Evolutionary conservation across 2,329 filamentous ascomycete species (phyloP).

Genomic region (Fusarium sarcochroum): DNA sequence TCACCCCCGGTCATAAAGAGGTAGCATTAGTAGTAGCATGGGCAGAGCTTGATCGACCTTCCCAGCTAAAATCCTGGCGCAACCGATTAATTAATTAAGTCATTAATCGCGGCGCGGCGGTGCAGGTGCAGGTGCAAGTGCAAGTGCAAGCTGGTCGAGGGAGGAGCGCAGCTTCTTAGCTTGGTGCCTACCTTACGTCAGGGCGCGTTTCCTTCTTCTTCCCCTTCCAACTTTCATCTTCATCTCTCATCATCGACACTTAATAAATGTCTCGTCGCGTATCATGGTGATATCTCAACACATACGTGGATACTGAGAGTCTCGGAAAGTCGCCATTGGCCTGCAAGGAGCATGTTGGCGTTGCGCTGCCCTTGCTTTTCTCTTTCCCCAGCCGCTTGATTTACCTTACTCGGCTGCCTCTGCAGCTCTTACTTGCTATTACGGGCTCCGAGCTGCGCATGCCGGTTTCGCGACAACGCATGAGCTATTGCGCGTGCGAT

Average conservation of each 20-base stretch:
- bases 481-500: conserved; percentile 24
- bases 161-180: conserved; percentile 22
- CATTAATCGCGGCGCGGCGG: conserved; percentile 16
- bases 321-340: conserved; percentile 41
- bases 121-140: neutral
- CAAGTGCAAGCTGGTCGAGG: conserved; percentile 25
- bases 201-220: conserved; percentile 14
- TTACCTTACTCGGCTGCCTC: conserved; percentile 27
- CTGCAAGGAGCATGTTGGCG: conserved; percentile 42
- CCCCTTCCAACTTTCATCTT: conserved; percentile 12
- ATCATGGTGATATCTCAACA: conserved; percentile 35
- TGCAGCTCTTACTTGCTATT: conserved; percentile 21
- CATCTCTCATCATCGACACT: conserved; percentile 4
- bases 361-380: conserved; percentile 34
- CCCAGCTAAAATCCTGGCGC: conserved; percentile 28
- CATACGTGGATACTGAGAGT: conserved; percentile 26
- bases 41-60: conserved; percentile 23
- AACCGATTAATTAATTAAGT: conserved; percentile 29
- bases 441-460: conserved; percentile 27
- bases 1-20: conserved; percentile 21
- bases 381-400: conserved; percentile 35
- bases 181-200: conserved; percentile 18
- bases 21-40: neutral
- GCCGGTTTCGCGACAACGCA: conserved; percentile 33
- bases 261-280: conserved; percentile 10